phyloP scores from a whole-genome alignment of 106 monocot genomes.

The Posidonia australis region DNA sequence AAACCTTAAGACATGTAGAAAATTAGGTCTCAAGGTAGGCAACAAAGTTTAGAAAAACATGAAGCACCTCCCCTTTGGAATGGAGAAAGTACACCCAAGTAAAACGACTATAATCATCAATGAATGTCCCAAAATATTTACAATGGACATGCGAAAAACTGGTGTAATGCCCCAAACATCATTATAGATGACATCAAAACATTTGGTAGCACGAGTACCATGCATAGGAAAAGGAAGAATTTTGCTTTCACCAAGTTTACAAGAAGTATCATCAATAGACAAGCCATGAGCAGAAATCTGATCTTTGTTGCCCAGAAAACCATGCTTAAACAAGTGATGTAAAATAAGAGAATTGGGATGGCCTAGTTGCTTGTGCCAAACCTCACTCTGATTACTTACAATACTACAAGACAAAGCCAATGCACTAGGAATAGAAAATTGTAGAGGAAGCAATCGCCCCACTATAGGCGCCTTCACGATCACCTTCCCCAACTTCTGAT shows the following conservation, averaged over 20 bases:
- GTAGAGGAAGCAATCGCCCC: not conserved
- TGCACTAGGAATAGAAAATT: not conserved
- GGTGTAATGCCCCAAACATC: too few relatives aligned
- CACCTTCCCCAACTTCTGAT: too few relatives aligned
- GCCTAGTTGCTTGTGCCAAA: not conserved
- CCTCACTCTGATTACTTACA: not conserved
- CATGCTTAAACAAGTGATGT: not conserved
- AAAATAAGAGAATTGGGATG: not conserved
- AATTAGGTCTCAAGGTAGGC: not conserved
- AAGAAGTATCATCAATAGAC: not conserved
- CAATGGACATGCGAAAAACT: too few relatives aligned
- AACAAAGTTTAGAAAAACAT: not conserved
- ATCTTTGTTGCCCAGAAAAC: not conserved
- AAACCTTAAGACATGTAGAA: not conserved
- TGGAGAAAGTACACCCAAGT: not conserved
- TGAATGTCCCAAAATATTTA: too few relatives aligned
- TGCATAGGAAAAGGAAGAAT: too few relatives aligned
- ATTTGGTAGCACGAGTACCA: too few relatives aligned
- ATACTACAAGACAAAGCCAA: not conserved
- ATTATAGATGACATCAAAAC: too few relatives aligned
- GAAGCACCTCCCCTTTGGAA: not conserved
- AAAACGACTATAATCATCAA: not conserved
- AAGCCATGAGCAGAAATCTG: not conserved
- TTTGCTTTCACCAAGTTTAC: not conserved
- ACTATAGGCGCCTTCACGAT: too few relatives aligned